phyloP scores from a whole-genome alignment of 768 basidiomycete species.

The Russula dissimulans region DNA sequence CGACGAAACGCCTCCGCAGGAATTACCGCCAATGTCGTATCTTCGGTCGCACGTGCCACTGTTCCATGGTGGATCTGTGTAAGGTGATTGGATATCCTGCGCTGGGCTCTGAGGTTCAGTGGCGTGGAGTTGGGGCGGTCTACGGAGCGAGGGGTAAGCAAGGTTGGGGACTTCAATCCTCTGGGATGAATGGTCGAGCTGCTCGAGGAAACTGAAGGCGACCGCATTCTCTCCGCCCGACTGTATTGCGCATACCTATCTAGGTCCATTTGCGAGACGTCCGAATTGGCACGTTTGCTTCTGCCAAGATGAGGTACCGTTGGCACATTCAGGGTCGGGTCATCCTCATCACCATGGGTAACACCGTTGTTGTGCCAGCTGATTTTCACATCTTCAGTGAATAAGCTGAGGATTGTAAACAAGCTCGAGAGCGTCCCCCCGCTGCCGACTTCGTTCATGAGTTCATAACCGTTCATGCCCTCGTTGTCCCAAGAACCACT shows the following conservation, averaged over 20 bases:
- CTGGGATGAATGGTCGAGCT: conserved; percentile 57
- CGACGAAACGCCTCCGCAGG: conserved; percentile 95
- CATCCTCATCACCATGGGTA: conserved; percentile 19
- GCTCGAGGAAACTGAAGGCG: conserved; percentile 55
- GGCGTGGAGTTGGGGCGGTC: conserved; percentile 13
- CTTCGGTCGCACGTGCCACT: conserved; percentile 88
- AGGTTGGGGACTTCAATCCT: conserved; percentile 25
- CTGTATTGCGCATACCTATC: conserved; percentile 21
- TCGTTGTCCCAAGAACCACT: conserved; percentile 69
- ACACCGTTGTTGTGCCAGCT: conserved; percentile 69
- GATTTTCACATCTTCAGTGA: conserved; percentile 89
- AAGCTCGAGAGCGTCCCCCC: conserved; percentile 93
- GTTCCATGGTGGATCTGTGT: conserved; percentile 52
- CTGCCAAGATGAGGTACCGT: conserved; percentile 18
- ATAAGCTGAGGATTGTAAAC: conserved; percentile 93
- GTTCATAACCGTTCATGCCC: conserved; percentile 90
- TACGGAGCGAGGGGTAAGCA: conserved; percentile 11
- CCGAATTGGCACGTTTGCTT: conserved; percentile 43
- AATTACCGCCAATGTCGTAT: conserved; percentile 96
- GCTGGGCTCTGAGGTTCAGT: conserved; percentile 1
- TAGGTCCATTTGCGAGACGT: conserved; percentile 54
- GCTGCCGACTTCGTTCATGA: conserved; percentile 91
- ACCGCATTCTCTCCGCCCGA: conserved; percentile 31
- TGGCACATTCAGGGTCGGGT: conserved; percentile 7
- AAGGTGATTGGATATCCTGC: conserved; percentile 6